Evolutionary conservation across 495 filamentous ascomycete species (phyloP).

Genomic region (Podospora pseudoanserina): DNA sequence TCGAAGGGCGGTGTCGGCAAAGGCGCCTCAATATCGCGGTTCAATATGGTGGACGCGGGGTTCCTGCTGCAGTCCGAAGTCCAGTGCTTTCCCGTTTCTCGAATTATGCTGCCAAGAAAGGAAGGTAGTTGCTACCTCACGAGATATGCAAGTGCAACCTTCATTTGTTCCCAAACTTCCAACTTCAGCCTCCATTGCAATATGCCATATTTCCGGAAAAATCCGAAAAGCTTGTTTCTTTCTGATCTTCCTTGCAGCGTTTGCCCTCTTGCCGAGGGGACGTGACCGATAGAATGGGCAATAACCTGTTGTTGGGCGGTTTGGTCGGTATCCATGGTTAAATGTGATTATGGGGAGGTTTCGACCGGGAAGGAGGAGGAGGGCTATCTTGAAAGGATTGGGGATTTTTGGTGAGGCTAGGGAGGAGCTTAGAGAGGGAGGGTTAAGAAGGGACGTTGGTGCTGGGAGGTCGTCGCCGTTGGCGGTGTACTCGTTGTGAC

Average conservation of each 20-base stretch:
- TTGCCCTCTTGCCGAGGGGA: too few relatives aligned
- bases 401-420: slow-evolving; percentile 17
- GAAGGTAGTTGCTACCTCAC: neutral
- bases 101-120: neutral
- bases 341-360: slow-evolving; percentile 20
- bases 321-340: slow-evolving; percentile 26
- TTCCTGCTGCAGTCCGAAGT: neutral
- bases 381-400: slow-evolving; percentile 10
- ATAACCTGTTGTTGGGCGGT: slow-evolving; percentile 22
- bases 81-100: neutral
- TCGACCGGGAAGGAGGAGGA: slow-evolving; percentile 16
- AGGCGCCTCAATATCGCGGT: neutral
- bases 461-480: slow-evolving; percentile 15
- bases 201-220: neutral
- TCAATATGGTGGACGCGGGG: neutral
- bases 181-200: neutral
- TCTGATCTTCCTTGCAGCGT: too few relatives aligned
- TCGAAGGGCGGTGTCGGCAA: neutral
- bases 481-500: neutral
- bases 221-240: neutral
- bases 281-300: slow-evolving; percentile 14
- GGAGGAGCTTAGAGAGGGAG: slow-evolving; percentile 9
- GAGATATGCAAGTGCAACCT: neutral
- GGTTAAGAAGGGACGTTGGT: slow-evolving; percentile 18
- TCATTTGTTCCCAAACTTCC: neutral